These are phyloP conservation scores for Diplotaxis tenuifolia DNA, from an alignment of 345 rosid species.

Conservation along the genomic window DNA sequence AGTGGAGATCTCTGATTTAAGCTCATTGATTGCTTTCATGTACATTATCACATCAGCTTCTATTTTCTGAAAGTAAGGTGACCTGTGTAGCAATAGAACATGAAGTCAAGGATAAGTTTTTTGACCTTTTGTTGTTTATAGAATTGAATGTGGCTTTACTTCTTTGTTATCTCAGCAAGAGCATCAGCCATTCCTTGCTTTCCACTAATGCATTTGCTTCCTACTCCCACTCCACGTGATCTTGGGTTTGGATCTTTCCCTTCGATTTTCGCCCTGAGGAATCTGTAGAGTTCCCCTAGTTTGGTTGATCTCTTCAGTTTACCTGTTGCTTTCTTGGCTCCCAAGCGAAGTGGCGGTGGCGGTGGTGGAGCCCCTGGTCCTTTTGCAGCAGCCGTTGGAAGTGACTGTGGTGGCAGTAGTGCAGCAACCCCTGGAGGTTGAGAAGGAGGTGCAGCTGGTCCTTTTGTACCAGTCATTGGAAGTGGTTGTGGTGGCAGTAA, in stretches of 20 bases:
- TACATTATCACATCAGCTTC: slow-evolving; percentile 74
- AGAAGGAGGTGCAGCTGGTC: slow-evolving; percentile 22
- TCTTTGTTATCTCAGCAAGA: slow-evolving; percentile 82
- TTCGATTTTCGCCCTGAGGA: slow-evolving; percentile 66
- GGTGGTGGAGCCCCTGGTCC: slow-evolving; percentile 44
- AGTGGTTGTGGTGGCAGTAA: slow-evolving; percentile 30
- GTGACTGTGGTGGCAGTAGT: slow-evolving; percentile 25
- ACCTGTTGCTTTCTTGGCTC: slow-evolving; percentile 53
- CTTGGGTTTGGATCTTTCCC: slow-evolving; percentile 47
- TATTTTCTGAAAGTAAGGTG: slow-evolving; percentile 80
- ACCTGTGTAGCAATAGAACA: slow-evolving; percentile 45
- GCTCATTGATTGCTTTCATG: slow-evolving; percentile 50
- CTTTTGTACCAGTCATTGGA: slow-evolving; percentile 36
- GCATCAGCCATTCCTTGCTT: slow-evolving; percentile 98
- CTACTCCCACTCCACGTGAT: slow-evolving; percentile 33
- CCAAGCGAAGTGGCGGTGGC: slow-evolving; percentile 63
- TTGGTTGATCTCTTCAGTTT: slow-evolving; percentile 82
- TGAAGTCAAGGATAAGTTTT: slow-evolving; percentile 7
- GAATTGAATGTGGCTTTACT: slow-evolving; percentile 34
- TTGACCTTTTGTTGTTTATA: background rate
- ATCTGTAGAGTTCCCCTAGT: slow-evolving; percentile 56
- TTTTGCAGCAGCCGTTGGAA: slow-evolving; percentile 35
- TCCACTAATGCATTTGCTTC: slow-evolving; percentile 41
- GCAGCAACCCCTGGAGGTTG: background rate
- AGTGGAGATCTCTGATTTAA: slow-evolving; percentile 48